phyloP scores from a whole-genome alignment of 2,329 filamentous ascomycete species.

The Dactylella cylindrospora region DNA sequence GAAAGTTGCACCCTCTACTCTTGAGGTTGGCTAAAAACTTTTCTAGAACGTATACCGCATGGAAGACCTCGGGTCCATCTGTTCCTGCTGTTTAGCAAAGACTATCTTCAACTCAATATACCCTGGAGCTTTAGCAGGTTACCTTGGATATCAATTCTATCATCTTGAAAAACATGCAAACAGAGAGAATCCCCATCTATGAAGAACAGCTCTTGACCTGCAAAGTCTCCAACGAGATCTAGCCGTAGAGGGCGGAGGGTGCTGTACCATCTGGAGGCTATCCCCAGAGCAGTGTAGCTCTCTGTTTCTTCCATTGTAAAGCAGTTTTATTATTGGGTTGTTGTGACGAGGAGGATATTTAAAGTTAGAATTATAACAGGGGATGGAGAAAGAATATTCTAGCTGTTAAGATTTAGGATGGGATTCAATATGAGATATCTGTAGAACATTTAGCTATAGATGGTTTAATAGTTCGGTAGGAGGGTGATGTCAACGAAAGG shows the following conservation, averaged over 20 bases:
- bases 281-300: slow-evolving; percentile 4
- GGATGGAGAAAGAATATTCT: too few species aligned
- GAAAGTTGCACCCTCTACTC: slow-evolving; percentile 68
- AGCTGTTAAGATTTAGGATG: too few species aligned
- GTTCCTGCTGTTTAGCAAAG: too few species aligned
- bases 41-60: slow-evolving; percentile 70
- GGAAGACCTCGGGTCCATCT: slow-evolving; percentile 70
- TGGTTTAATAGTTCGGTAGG: too few species aligned
- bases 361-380: too few species aligned
- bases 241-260: slow-evolving; percentile 51
- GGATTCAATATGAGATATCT: too few species aligned
- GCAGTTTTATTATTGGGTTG: too few species aligned
- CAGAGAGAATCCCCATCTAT: slow-evolving; percentile 75
- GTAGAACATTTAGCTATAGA: too few species aligned
- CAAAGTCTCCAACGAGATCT: slow-evolving; percentile 74
- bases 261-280: slow-evolving; percentile 20
- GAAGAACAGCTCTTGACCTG: slow-evolving; percentile 70
- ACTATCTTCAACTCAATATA: too few species aligned
- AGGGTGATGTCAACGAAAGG: too few species aligned
- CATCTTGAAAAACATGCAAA: slow-evolving; percentile 63
- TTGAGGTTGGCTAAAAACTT: slow-evolving; percentile 63
- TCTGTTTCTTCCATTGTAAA: too few species aligned
- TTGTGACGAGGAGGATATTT: too few species aligned
- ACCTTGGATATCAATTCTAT: slow-evolving; percentile 65
- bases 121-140: slow-evolving; percentile 38